Base-by-base conservation (phyloP, 2,329 filamentous ascomycete species). In the Aspergillus quadricinctus region DNA sequence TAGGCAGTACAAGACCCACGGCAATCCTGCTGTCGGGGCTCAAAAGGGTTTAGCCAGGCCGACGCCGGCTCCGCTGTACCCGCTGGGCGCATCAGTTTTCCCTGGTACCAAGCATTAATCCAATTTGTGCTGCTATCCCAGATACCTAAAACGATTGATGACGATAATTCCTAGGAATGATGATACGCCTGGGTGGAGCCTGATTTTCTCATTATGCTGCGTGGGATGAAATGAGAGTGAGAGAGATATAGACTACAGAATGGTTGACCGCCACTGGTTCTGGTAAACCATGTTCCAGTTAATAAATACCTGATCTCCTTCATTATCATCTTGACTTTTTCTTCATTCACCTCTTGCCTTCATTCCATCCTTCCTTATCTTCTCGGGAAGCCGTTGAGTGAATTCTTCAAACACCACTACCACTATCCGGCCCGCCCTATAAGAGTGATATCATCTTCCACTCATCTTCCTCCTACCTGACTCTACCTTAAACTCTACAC, bases 131-230 rank as follows among this genome's bases (percentile, higher is more conserved):
- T 43, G n/a, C 10, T 25, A 21, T 29, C 28, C 43, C 41, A 35
- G 27, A 25, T 28, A 25, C 50, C 25, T 37, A 45, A 53, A 48
- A 54, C 62, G 62, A 62, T 60, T 60, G 57, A 69, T 67, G 65
- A 74, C 71, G 72, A 73, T 66, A 72, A 74, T 74, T 70, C 66
- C 62, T 67, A 72, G 70, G 70, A 63, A 72, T 68, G 60, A 69
- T 66, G 66, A 63, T 66, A 65, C 65, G 59, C 61, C 55, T 46
- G 53, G 48, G 59, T 71, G 69, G 70, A 70, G 60, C 65, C 64
- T 48, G 50, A 40, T 37, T 28, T 57, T 37, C 14, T 37, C 43
- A 23, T 21, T 21, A 14, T 14, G 43, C 43, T 11, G 5, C 14
- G 43, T 46, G 21, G n/a, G 19, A 23, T 23, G 43, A 3, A 21